Percentiles rank a stretch among this genome's conserved stretches.
phyloP scores from a whole-genome alignment of 2,329 filamentous ascomycete species.

The Colletotrichum eleusines region DNA sequence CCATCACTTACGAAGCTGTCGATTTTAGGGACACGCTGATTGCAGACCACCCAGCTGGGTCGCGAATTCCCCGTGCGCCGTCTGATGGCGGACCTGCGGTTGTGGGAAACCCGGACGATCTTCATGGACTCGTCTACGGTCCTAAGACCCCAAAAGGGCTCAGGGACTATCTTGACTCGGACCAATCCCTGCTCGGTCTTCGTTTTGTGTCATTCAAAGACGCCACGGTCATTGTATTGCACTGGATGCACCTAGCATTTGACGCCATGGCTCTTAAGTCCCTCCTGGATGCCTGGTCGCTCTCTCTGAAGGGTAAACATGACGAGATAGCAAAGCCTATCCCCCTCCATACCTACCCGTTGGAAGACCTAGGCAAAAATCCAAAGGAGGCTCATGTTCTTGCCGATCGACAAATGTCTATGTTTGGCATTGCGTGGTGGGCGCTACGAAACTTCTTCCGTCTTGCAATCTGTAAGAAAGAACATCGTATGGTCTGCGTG shows the following conservation, averaged over 20 bases:
- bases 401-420: neutral
- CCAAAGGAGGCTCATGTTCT: neutral
- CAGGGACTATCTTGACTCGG: conserved; percentile 52
- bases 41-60: conserved; percentile 51
- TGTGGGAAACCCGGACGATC: conserved; percentile 44
- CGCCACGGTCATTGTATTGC: conserved; percentile 55
- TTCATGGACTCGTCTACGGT: conserved; percentile 16
- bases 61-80: conserved; percentile 46
- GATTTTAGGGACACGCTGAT: conserved; percentile 46
- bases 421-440: neutral
- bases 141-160: conserved; percentile 45
- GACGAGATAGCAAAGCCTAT: neutral
- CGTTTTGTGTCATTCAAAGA: conserved; percentile 58
- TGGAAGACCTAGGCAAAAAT: neutral
- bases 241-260: conserved; percentile 55
- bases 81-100: conserved; percentile 44
- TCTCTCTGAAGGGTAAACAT: neutral
- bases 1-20: conserved; percentile 51
- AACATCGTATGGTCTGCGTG: conserved; percentile 2
- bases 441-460: conserved; percentile 3
- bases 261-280: conserved; percentile 53
- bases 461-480: neutral
- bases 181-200: conserved; percentile 56
- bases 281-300: conserved; percentile 12
- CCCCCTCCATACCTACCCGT: neutral